Evolutionary conservation across 495 filamentous ascomycete species (phyloP), one percentile per base, ranked within the genome.

Genomic region (Lepidopterella palustris): DNA sequence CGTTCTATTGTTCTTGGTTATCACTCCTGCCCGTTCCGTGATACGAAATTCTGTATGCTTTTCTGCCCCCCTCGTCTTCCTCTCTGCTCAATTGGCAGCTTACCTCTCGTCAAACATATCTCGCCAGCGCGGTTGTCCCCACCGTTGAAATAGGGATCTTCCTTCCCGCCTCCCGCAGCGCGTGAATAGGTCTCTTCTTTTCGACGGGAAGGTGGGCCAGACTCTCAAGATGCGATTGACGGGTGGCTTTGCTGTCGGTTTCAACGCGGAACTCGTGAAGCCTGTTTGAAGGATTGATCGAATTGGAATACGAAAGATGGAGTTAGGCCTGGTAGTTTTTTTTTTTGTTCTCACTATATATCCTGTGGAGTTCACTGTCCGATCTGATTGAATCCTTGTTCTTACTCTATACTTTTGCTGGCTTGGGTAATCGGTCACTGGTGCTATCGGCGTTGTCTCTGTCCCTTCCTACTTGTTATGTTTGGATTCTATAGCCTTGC

Each of bases 121-220:
- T 27, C 25, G 9, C 15, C 20, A 15, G 27, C 24, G 20, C 53
- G 53, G 60, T 62, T 62, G 60, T 62, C 60, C 60, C 60, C 60
- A 62, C 60, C 56, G 25, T 26, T 52, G 29, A 53, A 48, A 62
- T 29, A 62, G 53, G 26, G 11, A 45, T 54, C 60, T 62, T 62
- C 60, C 60, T 62, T 62, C 54, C 20, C 29, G 11, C 54, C 6
- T 28, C 28, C n/a, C 31, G n/a, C 18, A 18, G 26, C 15, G 29
- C 47, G 21, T 28, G 60, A 62, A 62, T 53, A 62, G 60, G 54
- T 32, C 39, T 47, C 54, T 57, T 45, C 60, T 48, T 62, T 48
- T 45, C 25, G 39, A 23, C 23, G 50, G 60, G 60, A 57, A 62
- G 60, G 60, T 58, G 60, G 60, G 60, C 60, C 53, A 54, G 47